phyloP scores from a whole-genome alignment of 192 early-diverging fungal species.

The Cetraspora pellucida region DNA sequence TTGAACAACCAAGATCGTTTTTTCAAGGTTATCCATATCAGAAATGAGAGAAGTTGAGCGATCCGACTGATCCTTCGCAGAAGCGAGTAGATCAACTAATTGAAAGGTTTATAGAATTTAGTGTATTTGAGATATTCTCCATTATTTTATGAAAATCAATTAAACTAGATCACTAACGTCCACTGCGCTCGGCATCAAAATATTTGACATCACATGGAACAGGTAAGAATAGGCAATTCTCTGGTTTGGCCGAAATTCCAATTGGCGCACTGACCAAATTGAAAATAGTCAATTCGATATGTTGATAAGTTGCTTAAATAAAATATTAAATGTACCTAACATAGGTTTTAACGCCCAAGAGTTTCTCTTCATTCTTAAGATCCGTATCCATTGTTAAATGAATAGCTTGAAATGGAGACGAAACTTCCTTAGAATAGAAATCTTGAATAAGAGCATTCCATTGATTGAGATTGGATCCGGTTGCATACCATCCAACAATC shows the following conservation, averaged over 20 bases:
- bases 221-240: conserved; percentile 87
- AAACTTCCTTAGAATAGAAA: conserved; percentile 76
- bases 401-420: conserved; percentile 71
- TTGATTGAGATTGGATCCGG: conserved; percentile 66
- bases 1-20: conserved; percentile 72
- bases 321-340: conserved; percentile 47
- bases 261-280: conserved; percentile 63
- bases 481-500: conserved; percentile 94
- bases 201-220: conserved; percentile 89
- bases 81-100: conserved; percentile 70
- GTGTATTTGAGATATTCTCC: too few species aligned
- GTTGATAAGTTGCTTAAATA: conserved; percentile 6
- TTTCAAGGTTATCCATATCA: conserved; percentile 92
- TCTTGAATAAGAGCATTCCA: conserved; percentile 77
- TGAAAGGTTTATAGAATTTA: too few species aligned
- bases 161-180: conserved; percentile 57
- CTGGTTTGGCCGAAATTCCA: conserved; percentile 71
- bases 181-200: conserved; percentile 87
- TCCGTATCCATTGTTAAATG: conserved; percentile 89
- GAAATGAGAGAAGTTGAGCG: conserved; percentile 64
- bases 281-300: conserved; percentile 19
- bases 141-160: too few species aligned
- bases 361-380: conserved; percentile 60
- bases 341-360: conserved; percentile 74
- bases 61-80: conserved; percentile 56